These are phyloP conservation scores for Penicillium flavigenum DNA, from an alignment of 495 filamentous ascomycete species.

Conservation along the genomic window DNA sequence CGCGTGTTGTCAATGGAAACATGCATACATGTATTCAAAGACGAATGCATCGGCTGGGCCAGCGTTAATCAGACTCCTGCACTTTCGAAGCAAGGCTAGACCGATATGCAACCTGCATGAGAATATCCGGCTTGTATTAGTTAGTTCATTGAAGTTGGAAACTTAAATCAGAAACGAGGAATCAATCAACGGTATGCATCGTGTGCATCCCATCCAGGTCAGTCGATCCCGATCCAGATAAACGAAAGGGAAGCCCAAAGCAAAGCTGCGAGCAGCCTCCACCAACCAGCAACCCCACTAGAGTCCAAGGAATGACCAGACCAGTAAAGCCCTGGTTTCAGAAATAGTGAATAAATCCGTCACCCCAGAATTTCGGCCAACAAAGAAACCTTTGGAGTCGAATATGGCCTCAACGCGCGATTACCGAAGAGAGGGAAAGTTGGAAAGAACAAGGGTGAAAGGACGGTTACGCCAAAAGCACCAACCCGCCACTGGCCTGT, in stretches of 20 bases:
- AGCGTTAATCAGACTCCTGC: background rate
- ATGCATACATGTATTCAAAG: background rate
- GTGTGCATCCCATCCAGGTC: background rate
- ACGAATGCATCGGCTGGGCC: background rate
- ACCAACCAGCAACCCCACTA: background rate
- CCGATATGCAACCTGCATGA: background rate
- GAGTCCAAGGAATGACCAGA: background rate
- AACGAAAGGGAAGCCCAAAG: background rate
- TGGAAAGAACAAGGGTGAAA: conserved; percentile 6
- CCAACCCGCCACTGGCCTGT: conserved; percentile 9
- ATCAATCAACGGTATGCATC: background rate
- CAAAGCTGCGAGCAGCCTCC: background rate
- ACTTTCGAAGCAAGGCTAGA: background rate
- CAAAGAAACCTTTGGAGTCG: background rate
- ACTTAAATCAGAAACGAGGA: background rate
- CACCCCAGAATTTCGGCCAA: background rate
- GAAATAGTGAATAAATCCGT: background rate
- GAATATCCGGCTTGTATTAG: background rate
- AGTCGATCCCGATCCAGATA: conserved; percentile 1
- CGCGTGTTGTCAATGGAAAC: background rate
- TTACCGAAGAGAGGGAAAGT: conserved; percentile 7
- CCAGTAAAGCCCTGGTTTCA: background rate
- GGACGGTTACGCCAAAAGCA: conserved; percentile 12
- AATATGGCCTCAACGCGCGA: conserved; percentile 8
- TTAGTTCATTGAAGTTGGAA: background rate